Evolutionary conservation across 768 basidiomycete genomes (phyloP).

Genomic region (Rhizopogon roseolus): DNA sequence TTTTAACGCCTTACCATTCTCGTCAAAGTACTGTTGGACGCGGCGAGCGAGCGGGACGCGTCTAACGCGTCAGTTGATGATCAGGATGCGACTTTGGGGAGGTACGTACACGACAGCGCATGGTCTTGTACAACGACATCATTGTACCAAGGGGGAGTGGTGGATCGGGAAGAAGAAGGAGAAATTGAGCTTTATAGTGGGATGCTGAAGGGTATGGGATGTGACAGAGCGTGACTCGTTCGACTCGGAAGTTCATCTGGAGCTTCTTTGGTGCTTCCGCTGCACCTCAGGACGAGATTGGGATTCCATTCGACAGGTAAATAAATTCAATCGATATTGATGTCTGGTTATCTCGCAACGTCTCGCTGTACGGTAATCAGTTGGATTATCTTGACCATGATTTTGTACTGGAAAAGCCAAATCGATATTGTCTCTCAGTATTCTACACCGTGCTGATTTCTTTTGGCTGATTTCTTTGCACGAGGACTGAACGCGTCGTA

Average conservation of each 20-base stretch:
- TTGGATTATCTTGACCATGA: not conserved
- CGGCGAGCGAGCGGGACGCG: not conserved
- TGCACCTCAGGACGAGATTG: not conserved
- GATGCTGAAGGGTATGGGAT: not conserved
- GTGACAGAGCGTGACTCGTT: not conserved
- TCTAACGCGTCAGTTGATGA: constrained; percentile 11
- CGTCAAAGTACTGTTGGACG: constrained; percentile 41
- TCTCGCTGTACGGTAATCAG: too few relatives aligned
- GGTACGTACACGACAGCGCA: constrained; percentile 41
- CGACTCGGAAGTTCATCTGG: not conserved
- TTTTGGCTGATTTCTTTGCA: not conserved
- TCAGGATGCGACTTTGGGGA: not conserved
- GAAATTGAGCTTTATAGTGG: not conserved
- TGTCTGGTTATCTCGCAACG: too few relatives aligned
- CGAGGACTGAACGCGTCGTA: not conserved
- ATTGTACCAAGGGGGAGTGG: not conserved
- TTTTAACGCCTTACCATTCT: constrained; percentile 34
- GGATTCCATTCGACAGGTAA: not conserved
- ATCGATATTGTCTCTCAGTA: not conserved
- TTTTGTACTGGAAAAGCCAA: too few relatives aligned
- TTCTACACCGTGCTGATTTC: not conserved
- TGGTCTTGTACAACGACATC: constrained; percentile 38
- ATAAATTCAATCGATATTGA: not conserved
- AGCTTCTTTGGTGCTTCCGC: constrained; percentile 2
- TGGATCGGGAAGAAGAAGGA: not conserved